Conservation (phyloP, 768 basidiomycete species). For the Leccinum disarticulatum region DNA sequence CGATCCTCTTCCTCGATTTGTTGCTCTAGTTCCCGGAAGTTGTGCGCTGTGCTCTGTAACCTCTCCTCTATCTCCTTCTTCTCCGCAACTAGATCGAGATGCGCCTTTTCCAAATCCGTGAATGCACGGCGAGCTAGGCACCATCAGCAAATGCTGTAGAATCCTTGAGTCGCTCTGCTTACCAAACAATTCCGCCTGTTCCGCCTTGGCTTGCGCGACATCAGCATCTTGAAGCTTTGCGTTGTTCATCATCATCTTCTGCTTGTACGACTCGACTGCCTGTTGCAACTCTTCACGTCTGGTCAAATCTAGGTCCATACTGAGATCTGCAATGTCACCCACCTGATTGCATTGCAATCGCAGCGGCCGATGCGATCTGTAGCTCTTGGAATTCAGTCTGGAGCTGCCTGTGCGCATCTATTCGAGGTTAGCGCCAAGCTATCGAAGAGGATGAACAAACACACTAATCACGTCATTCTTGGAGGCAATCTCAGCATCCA, state of each 20-base stretch:
- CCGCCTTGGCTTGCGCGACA: constrained; percentile 62
- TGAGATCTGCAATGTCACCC: constrained; percentile 8
- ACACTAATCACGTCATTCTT: constrained; percentile 62
- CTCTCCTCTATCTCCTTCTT: constrained; percentile 51
- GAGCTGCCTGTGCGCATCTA: constrained; percentile 60
- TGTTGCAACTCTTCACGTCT: constrained; percentile 54
- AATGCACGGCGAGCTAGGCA: constrained; percentile 57
- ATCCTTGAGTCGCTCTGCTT: constrained; percentile 8
- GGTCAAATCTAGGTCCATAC: background rate
- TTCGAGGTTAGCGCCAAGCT: background rate
- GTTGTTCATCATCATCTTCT: constrained; percentile 58
- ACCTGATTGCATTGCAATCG: constrained; percentile 62
- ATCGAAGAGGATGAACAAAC: constrained; percentile 8
- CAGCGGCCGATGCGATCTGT: constrained; percentile 56
- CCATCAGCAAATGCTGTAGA: constrained; percentile 11
- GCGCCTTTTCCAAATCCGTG: constrained; percentile 58
- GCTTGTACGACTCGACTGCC: constrained; percentile 62
- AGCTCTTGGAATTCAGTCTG: constrained; percentile 62
- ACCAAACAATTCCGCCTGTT: constrained; percentile 66
- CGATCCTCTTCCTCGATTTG: constrained; percentile 68
- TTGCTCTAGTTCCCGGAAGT: constrained; percentile 56
- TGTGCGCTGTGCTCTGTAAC: constrained; percentile 49
- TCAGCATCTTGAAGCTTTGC: constrained; percentile 67
- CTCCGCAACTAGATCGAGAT: constrained; percentile 50
- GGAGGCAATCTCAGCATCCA: constrained; percentile 49